phyloP scores from a whole-genome alignment of 225 moss, liverwort and hornwort species.

The Antitrichia curtipendula region DNA sequence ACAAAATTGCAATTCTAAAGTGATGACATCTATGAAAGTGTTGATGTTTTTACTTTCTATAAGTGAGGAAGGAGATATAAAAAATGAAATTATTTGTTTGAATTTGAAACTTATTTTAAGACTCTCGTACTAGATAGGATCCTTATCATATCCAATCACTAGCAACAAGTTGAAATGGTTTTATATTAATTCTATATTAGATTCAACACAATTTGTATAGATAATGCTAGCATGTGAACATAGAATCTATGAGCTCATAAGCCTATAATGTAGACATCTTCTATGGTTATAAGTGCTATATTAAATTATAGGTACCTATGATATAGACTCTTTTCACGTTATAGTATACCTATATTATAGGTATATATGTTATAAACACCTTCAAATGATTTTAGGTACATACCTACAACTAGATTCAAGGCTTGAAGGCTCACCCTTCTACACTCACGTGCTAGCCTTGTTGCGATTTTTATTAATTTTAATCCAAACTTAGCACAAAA shows the following conservation, averaged over 20 bases:
- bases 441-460: rapidly evolving
- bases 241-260: neutral
- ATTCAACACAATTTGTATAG: neutral
- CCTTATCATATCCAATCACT: neutral
- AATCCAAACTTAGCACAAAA: neutral
- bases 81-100: neutral
- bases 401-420: neutral
- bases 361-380: neutral
- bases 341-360: neutral
- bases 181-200: neutral
- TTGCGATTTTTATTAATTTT: neutral
- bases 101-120: neutral
- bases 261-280: neutral
- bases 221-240: neutral
- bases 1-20: neutral
- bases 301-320: neutral
- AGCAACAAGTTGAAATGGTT: neutral
- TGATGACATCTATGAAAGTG: neutral
- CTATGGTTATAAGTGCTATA: neutral
- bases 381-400: neutral
- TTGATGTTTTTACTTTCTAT: neutral
- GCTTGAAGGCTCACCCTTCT: neutral
- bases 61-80: neutral
- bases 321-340: neutral
- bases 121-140: neutral